phyloP scores from a whole-genome alignment of 257 asterid species.

The Gardenia jasminoides region DNA sequence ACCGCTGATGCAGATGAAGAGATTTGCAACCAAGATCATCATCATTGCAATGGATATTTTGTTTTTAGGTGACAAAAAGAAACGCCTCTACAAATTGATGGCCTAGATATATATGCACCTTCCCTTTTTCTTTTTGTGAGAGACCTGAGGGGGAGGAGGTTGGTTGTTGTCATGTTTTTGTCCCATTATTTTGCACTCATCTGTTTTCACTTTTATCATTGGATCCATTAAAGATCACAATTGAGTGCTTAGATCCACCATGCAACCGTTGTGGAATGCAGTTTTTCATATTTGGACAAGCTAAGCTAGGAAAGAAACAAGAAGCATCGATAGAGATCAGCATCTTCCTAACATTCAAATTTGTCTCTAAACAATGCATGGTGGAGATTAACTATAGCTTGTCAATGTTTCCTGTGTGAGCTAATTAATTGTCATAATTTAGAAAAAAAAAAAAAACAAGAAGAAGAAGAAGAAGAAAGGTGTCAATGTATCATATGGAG shows the following conservation, averaged over 20 bases:
- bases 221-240: neutral
- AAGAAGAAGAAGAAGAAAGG: too few species aligned
- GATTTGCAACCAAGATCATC: slow-evolving; percentile 79
- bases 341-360: neutral
- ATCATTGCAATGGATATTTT: slow-evolving; percentile 53
- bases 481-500: too few species aligned
- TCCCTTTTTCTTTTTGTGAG: neutral
- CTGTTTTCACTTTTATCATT: neutral
- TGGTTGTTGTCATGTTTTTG: neutral
- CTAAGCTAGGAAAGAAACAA: neutral
- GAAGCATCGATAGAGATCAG: neutral
- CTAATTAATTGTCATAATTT: too few species aligned
- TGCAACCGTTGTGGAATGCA: neutral
- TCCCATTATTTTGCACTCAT: slow-evolving; percentile 1
- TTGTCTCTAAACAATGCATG: neutral
- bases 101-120: neutral
- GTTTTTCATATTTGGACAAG: neutral
- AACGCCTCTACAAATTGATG: slow-evolving; percentile 31
- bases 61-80: slow-evolving; percentile 31
- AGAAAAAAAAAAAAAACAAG: too few species aligned
- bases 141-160: neutral
- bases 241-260: neutral
- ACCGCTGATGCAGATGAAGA: slow-evolving; percentile 38
- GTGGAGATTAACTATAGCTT: too few species aligned
- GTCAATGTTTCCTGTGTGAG: too few species aligned